Conservation (phyloP, 345 rosid genomes). For the Balakata baccata region DNA sequence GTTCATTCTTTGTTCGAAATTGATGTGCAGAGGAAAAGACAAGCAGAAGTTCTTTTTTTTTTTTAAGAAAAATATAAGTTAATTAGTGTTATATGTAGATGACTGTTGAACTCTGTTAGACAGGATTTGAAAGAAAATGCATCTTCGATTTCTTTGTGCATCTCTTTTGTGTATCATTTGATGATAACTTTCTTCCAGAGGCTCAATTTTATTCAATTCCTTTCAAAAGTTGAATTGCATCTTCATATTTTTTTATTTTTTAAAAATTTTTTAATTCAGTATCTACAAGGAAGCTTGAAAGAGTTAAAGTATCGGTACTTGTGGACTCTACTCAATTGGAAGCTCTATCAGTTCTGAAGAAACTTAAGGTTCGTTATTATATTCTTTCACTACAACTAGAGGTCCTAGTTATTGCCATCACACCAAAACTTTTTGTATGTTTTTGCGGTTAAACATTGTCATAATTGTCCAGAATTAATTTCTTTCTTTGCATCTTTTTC, state of each 20-base stretch:
- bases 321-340: constrained; percentile 75
- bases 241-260: background rate
- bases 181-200: background rate
- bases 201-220: no score
- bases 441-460: constrained; percentile 1
- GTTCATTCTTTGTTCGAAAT: background rate
- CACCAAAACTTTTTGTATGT: background rate
- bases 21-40: background rate
- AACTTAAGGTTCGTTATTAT: constrained; percentile 56
- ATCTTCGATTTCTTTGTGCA: background rate
- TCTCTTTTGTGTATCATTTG: background rate
- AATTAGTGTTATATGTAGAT: background rate
- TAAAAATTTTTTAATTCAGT: background rate
- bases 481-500: background rate
- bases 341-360: constrained; percentile 59
- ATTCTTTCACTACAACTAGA: background rate
- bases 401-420: background rate
- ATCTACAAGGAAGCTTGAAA: constrained; percentile 13
- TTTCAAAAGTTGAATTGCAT: background rate
- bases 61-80: background rate
- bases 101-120: background rate
- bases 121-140: no score
- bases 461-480: constrained; percentile 8
- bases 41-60: background rate
- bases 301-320: constrained; percentile 35